Base-by-base conservation (phyloP, 305 asterid species). In the Solanum hybrid region DNA sequence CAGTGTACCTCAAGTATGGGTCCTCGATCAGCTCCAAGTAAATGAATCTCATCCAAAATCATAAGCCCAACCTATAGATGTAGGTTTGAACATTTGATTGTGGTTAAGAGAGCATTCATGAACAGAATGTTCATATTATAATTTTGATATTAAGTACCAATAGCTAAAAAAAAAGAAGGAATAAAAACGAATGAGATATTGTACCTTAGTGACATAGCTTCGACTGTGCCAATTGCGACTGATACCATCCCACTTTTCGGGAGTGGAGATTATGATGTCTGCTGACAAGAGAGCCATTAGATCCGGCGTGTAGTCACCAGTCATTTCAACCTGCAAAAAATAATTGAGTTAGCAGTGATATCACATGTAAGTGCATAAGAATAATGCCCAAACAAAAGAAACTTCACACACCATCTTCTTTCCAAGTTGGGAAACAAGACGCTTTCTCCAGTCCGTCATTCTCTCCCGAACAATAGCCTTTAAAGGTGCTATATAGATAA, bases 21-120 rank as follows among this genome's bases (percentile, higher is more conserved):
- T 92, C 99, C 99, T 89, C 99, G 99, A 91, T 97, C 99, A 92
- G 99, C 99, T 87, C 99, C 99, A 92, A 97, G 98, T 91, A 97
- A 93, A 93, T 97, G 99, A 93, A 97, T 97, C 95, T 97, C 99
- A 68, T 97, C 99, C 95, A 97, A 94, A 87, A 97, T 96, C 97
- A 97, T 94, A 68, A 97, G 96, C 88, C 99, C 99, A 92, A 97
- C 99, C 99, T 97, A 91, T 87, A 90, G 77, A 91, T 33, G 87
- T n/a, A 88, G 87, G 76, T 79, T 68, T 75, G 68, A 79, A 15
- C 79, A 41, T 72, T 90, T 79, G 80, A 89, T 31, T 88, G 39
- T 26, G 61, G 75, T 68, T 61, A 89, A 89, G 79, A 57, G 57
- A 89, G 75, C 45, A 79, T 15, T 68, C 87, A 45, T n/a, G 61